phyloP scores from a whole-genome alignment of 2,329 filamentous ascomycete species.

The Nemania diffusa region DNA sequence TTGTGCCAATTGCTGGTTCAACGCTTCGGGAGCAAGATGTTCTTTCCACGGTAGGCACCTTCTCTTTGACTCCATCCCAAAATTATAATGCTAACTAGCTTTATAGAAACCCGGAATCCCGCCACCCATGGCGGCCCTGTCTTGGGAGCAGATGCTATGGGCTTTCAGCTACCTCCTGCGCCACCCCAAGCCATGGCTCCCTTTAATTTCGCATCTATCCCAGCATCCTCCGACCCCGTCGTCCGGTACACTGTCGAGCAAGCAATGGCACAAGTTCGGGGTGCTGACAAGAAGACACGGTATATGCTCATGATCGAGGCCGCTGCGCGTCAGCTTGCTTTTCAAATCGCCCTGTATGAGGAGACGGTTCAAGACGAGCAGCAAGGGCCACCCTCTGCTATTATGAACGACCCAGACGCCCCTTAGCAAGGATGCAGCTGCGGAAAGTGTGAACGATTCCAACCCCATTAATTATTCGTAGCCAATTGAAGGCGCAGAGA shows the following conservation, averaged over 20 bases:
- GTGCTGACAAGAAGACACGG: conserved; percentile 57
- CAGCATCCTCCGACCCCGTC: conserved; percentile 51
- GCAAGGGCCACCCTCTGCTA: conserved; percentile 39
- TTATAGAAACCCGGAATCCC: conserved; percentile 59
- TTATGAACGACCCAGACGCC: conserved; percentile 46
- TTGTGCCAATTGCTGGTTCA: conserved; percentile 73
- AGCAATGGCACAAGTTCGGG: conserved; percentile 58
- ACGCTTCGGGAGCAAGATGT: conserved; percentile 68
- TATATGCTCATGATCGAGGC: conserved; percentile 64
- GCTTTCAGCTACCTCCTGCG: conserved; percentile 46
- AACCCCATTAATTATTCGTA: not conserved
- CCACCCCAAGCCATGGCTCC: conserved; percentile 47
- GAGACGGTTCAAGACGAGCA: conserved; percentile 51
- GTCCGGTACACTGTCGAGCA: conserved; percentile 58
- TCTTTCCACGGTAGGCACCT: conserved; percentile 66
- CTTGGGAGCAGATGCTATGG: conserved; percentile 45
- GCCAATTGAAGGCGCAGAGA: not conserved
- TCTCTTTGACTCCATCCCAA: not conserved
- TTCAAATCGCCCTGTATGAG: conserved; percentile 63
- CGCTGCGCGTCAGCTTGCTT: conserved; percentile 64
- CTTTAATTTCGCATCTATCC: conserved; percentile 48
- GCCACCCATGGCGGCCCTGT: conserved; percentile 50
- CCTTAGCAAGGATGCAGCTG: conserved; percentile 33
- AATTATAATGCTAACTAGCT: conserved; percentile 14
- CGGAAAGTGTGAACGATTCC: not conserved